These are phyloP conservation scores for Cinnamomum micranthum DNA, from an alignment of 164 flowering plant species.

Conservation along the genomic window DNA sequence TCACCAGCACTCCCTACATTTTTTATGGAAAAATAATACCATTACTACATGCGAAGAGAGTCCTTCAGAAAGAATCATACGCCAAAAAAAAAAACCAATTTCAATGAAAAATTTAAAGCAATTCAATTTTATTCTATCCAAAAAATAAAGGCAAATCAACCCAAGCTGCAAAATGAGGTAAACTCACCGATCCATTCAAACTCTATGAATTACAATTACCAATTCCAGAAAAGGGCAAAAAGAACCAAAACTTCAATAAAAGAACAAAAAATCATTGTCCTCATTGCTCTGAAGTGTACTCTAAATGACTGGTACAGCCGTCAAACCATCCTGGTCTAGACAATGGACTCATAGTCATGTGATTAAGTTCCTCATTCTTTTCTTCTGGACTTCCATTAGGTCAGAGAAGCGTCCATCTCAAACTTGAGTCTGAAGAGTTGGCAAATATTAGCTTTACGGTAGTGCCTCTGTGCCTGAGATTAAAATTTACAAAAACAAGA, in stretches of 20 bases:
- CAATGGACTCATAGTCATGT: no score
- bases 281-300: no score
- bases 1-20: slow-evolving; percentile 93
- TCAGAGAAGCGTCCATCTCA: no score
- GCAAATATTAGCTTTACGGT: no score
- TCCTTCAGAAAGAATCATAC: not conserved
- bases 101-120: not conserved
- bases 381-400: not conserved
- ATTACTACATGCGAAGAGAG: not conserved
- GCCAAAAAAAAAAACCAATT: no score
- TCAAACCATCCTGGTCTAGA: no score
- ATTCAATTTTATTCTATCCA: not conserved
- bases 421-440: no score
- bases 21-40: not conserved
- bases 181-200: not conserved
- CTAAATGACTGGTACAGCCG: no score
- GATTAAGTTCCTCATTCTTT: not conserved
- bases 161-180: not conserved
- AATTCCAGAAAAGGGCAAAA: not conserved
- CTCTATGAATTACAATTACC: not conserved
- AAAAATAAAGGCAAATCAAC: no score
- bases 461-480: no score
- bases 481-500: no score
- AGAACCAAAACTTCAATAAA: not conserved
- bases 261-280: no score